A percentile compares a stretch with the other conserved stretches of the same genome.
Evolutionary conservation across 2,329 filamentous ascomycete genomes (phyloP).

Genomic region (Ophioceras dolichostomum): DNA sequence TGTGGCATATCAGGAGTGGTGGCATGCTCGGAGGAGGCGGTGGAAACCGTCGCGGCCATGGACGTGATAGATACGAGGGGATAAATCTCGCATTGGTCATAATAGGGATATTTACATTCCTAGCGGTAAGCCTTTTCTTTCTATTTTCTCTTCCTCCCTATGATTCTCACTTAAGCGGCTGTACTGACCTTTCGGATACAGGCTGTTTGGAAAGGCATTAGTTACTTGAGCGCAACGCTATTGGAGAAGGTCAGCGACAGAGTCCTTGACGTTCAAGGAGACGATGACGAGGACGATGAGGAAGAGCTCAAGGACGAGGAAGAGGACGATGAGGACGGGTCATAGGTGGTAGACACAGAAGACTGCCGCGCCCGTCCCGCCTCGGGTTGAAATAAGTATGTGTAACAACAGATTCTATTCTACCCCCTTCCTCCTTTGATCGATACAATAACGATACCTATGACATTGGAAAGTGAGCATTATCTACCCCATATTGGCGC

Average conservation of each 20-base stretch:
- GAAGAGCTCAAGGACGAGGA: conserved; percentile 28
- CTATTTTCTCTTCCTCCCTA: neutral
- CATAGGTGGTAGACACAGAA: too few species aligned
- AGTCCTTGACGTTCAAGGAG: conserved; percentile 69
- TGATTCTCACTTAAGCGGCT: conserved; percentile 1
- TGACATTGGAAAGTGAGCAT: too few species aligned
- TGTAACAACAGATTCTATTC: neutral
- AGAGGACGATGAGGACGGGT: conserved; percentile 14
- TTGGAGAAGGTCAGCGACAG: conserved; percentile 67
- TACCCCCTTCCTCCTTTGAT: neutral
- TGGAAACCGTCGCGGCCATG: conserved; percentile 45
- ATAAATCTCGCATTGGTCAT: conserved; percentile 70
- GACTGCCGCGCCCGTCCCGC: too few species aligned
- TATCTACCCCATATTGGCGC: too few species aligned
- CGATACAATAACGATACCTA: neutral
- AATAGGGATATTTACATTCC: conserved; percentile 68
- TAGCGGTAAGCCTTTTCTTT: conserved; percentile 47
- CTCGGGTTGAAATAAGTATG: too few species aligned
- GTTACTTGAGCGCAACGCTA: conserved; percentile 57
- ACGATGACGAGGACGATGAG: conserved; percentile 45
- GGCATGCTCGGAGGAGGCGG: conserved; percentile 40
- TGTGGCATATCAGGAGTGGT: conserved; percentile 58
- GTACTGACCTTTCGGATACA: conserved; percentile 5
- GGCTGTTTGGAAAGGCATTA: conserved; percentile 58
- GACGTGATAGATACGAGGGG: conserved; percentile 65